Conservation (phyloP, 352 stramenopile species). For the Phytophthora kernoviae region DNA sequence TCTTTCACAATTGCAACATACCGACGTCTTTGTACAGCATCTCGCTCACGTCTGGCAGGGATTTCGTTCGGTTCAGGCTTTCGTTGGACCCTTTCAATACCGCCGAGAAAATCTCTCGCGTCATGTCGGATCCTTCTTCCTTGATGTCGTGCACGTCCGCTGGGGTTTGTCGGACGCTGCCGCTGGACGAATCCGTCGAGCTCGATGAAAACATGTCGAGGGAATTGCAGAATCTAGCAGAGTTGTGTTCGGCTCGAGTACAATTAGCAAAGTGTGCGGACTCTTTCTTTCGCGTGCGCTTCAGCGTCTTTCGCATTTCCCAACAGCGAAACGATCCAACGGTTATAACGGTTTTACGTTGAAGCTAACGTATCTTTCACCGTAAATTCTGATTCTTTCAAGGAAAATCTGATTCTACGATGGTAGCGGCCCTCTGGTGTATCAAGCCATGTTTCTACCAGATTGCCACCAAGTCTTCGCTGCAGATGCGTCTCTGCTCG, state of each 20-base stretch:
- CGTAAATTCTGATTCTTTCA: no score
- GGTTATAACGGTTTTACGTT: no score
- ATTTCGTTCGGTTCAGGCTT: constrained; percentile 30
- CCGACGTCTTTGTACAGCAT: constrained; percentile 56
- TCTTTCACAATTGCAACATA: constrained; percentile 21
- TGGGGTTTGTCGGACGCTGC: constrained; percentile 22
- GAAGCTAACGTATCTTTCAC: no score
- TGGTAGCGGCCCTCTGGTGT: no score
- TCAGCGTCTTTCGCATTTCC: no score
- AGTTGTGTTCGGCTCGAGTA: no score
- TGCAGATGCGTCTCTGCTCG: constrained; percentile 40
- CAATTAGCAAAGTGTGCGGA: no score
- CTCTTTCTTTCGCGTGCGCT: no score
- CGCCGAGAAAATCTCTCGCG: constrained; percentile 58
- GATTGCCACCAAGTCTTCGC: constrained; percentile 55
- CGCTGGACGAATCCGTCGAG: constrained; percentile 13
- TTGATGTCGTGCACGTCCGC: constrained; percentile 49
- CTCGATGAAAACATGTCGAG: constrained; percentile 17
- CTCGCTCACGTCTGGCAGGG: constrained; percentile 50
- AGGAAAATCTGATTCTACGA: not conserved
- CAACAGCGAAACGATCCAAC: no score
- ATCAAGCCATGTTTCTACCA: constrained; percentile 42
- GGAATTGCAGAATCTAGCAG: constrained; percentile 1
- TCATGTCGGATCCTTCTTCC: constrained; percentile 59
- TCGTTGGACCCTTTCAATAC: constrained; percentile 40